Conservation (phyloP, 306 rosid genomes). For the Hylodesmum podocarpum region DNA sequence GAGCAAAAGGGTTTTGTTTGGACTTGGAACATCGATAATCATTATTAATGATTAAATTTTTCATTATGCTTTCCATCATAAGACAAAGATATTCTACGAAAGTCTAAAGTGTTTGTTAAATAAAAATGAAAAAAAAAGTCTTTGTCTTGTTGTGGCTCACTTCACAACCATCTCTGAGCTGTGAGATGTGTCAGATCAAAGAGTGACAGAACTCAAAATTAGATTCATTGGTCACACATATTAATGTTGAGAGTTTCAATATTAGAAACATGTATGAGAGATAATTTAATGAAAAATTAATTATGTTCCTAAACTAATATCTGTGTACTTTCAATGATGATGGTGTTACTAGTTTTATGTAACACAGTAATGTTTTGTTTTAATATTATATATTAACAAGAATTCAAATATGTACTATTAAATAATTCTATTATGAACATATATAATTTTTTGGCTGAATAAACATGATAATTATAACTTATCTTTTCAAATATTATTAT, state of each 20-base stretch:
- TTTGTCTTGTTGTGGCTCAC: slow-evolving; percentile 34
- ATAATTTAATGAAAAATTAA: background rate
- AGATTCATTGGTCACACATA: background rate
- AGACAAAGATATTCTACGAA: slow-evolving; percentile 46
- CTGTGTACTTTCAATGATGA: too few species aligned
- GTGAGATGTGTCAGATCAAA: slow-evolving; percentile 21
- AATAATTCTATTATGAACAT: too few species aligned
- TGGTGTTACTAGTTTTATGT: background rate
- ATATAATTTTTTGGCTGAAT: too few species aligned
- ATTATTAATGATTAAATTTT: background rate
- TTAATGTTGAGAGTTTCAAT: background rate
- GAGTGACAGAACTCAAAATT: background rate
- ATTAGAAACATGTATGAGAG: background rate
- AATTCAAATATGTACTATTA: too few species aligned
- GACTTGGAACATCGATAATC: background rate
- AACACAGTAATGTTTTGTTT: too few species aligned
- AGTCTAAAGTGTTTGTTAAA: background rate
- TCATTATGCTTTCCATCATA: background rate
- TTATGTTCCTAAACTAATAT: background rate
- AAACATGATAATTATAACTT: too few species aligned
- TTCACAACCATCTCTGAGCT: background rate
- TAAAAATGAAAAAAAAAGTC: background rate
- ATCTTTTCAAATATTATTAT: too few species aligned
- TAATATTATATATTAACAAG: too few species aligned
- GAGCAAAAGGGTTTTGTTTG: slow-evolving; percentile 33